Percentiles rank a stretch among this genome's conserved stretches.
Conservation (phyloP, 2,329 filamentous ascomycete species). For the Diaporthe sp. region DNA sequence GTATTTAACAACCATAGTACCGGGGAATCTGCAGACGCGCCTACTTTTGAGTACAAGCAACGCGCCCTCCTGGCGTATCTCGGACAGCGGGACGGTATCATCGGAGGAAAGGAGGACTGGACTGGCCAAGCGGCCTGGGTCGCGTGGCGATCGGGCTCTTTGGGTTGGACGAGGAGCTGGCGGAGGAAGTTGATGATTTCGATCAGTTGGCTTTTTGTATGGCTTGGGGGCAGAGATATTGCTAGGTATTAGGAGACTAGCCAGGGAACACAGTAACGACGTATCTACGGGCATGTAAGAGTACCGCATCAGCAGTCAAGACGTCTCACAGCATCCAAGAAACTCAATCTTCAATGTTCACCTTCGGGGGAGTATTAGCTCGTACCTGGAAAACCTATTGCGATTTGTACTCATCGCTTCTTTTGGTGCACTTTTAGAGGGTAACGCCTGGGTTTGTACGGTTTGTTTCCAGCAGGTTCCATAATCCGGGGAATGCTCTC, state of each 20-base stretch:
- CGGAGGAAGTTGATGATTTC: slow-evolving; percentile 50
- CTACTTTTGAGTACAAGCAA: slow-evolving; percentile 55
- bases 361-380: not conserved
- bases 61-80: slow-evolving; percentile 56
- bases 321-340: no score
- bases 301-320: not conserved
- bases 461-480: accelerated
- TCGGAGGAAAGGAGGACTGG: slow-evolving; percentile 55
- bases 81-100: slow-evolving; percentile 57
- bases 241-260: slow-evolving; percentile 35
- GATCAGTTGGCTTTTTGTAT: slow-evolving; percentile 51
- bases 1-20: slow-evolving; percentile 34
- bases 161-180: slow-evolving; percentile 54
- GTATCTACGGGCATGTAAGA: not conserved
- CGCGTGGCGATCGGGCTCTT: slow-evolving; percentile 56
- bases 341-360: not conserved
- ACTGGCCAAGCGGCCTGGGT: slow-evolving; percentile 58
- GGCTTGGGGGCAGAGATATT: slow-evolving; percentile 52
- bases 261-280: no score
- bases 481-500: not conserved
- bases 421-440: not conserved
- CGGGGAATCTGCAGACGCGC: not conserved
- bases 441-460: not conserved
- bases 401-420: not conserved
- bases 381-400: not conserved